Conservation (phyloP, 345 rosid genomes). For the Salix udensis region DNA sequence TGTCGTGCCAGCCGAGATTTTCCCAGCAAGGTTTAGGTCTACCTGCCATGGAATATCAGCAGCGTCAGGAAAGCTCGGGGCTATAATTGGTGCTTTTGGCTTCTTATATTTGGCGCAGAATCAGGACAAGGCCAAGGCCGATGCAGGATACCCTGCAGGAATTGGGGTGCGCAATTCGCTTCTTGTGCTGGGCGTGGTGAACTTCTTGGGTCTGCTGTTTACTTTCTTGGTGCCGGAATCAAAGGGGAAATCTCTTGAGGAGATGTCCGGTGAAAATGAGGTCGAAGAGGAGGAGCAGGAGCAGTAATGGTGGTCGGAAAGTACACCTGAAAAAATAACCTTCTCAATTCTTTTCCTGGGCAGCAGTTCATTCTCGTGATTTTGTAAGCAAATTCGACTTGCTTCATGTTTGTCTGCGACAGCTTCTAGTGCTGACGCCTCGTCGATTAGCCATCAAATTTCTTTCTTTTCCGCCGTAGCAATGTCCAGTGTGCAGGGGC, state of each 20-base stretch:
- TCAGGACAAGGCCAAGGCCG: conserved; percentile 63
- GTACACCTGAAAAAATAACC: too few relatives aligned
- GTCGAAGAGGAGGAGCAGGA: conserved; percentile 15
- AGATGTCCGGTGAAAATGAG: conserved; percentile 74
- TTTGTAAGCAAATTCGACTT: too few relatives aligned
- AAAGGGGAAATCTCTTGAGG: conserved; percentile 75
- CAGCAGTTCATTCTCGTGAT: too few relatives aligned
- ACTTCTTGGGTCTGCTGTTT: conserved; percentile 56
- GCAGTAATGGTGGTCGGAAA: background rate
- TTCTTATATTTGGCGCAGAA: conserved; percentile 77
- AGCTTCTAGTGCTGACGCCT: too few relatives aligned
- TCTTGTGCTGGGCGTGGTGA: conserved; percentile 53
- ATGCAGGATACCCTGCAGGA: conserved; percentile 84
- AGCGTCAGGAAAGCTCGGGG: conserved; percentile 76
- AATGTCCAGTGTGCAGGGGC: too few relatives aligned
- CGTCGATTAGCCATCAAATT: too few relatives aligned
- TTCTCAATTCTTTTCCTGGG: too few relatives aligned
- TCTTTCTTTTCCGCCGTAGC: too few relatives aligned
- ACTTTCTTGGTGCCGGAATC: conserved; percentile 91
- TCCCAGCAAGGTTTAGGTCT: conserved; percentile 82
- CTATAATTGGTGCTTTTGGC: conserved; percentile 87
- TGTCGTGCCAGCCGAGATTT: conserved; percentile 84
- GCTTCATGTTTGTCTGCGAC: too few relatives aligned
- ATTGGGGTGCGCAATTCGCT: conserved; percentile 79
- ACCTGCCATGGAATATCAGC: conserved; percentile 94